Conservation (phyloP, 176 grass and related monocot species). For the Eragrostis curvula region DNA sequence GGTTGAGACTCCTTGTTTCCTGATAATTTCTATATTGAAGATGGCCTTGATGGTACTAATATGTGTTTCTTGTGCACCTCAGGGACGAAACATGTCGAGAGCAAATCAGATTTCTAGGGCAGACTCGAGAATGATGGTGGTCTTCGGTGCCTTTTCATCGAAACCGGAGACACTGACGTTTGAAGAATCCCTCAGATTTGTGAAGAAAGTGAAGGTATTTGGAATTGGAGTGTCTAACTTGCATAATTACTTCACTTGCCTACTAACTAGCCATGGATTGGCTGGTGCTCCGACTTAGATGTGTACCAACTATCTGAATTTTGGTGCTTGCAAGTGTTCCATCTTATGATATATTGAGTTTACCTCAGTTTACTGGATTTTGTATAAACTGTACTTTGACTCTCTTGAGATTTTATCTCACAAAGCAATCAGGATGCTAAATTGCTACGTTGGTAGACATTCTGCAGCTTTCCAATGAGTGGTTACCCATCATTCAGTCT, state of each 20-base stretch:
- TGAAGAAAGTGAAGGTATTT: conserved; percentile 85
- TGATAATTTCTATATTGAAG: neutral
- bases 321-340: neutral
- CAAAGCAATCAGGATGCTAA: neutral
- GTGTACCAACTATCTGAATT: neutral
- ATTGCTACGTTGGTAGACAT: neutral
- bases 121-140: conserved; percentile 53
- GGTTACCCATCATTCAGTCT: neutral
- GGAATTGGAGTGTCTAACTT: neutral
- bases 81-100: conserved; percentile 39
- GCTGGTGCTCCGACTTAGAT: neutral
- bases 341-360: neutral
- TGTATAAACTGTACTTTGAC: neutral
- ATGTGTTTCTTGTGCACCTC: conserved; percentile 7
- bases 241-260: neutral
- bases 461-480: neutral
- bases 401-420: neutral
- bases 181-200: conserved; percentile 75
- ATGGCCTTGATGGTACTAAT: neutral
- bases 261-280: neutral
- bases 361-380: neutral
- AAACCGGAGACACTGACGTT: conserved; percentile 66
- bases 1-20: conserved; percentile 33
- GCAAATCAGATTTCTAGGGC: conserved; percentile 43
- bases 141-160: conserved; percentile 54